A percentile compares a stretch with the other conserved stretches of the same genome.
phyloP scores from a whole-genome alignment of 2,329 filamentous ascomycete species.

The Trichoderma cornu-damae region DNA sequence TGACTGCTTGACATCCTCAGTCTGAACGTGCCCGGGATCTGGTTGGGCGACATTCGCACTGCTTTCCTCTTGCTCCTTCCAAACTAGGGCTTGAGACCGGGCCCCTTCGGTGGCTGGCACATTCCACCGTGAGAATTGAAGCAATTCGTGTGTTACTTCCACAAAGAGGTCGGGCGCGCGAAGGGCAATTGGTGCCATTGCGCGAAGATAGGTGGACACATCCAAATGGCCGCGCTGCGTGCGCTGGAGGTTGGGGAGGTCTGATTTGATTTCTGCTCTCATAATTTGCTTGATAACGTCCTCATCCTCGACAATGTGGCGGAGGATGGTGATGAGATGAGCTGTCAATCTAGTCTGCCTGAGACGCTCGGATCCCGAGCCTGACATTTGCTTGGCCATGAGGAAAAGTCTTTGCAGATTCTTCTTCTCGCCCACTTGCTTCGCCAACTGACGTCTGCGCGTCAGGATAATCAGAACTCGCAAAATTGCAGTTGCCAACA shows the following conservation, averaged over 20 bases:
- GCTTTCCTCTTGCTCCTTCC: conserved; percentile 37
- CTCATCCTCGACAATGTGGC: conserved; percentile 92
- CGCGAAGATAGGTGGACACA: conserved; percentile 65
- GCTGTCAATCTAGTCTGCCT: conserved; percentile 47
- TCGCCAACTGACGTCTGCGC: conserved; percentile 68
- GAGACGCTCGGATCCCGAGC: conserved; percentile 69
- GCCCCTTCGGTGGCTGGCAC: conserved; percentile 32
- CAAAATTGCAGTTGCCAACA: conserved; percentile 74
- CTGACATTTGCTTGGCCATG: conserved; percentile 89
- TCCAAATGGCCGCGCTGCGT: conserved; percentile 56
- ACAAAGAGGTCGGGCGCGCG: conserved; percentile 82
- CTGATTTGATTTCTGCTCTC: conserved; percentile 77
- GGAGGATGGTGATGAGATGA: conserved; percentile 77
- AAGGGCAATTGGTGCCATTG: conserved; percentile 72
- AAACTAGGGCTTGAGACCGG: conserved; percentile 35
- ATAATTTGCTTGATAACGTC: conserved; percentile 87
- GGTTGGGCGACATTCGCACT: conserved; percentile 20
- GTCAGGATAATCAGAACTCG: conserved; percentile 86
- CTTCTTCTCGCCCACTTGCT: conserved; percentile 74
- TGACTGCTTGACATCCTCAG: conserved; percentile 52
- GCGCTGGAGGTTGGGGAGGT: conserved; percentile 57
- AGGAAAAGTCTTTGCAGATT: conserved; percentile 88
- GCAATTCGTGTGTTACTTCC: conserved; percentile 76
- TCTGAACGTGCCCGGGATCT: conserved; percentile 17
- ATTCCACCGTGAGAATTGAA: conserved; percentile 64